Conservation (phyloP, 345 rosid species). For the Aquilaria malaccensis region DNA sequence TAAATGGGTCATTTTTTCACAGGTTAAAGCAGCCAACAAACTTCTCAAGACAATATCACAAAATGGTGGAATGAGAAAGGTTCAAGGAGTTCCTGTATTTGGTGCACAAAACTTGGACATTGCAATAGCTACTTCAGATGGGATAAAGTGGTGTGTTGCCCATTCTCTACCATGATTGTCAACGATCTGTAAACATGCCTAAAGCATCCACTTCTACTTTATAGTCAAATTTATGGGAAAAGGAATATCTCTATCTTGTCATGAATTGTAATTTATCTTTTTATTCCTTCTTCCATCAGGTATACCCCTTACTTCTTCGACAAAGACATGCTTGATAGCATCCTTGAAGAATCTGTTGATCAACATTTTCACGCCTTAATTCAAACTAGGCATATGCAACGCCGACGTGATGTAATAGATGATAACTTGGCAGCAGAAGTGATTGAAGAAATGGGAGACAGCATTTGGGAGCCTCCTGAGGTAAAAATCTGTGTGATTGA, state of each 20-base stretch:
- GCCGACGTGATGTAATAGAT: slow-evolving; percentile 74
- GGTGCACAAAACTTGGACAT: slow-evolving; percentile 90
- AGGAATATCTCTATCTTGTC: background rate
- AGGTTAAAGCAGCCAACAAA: slow-evolving; percentile 94
- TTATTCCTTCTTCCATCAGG: slow-evolving; percentile 37
- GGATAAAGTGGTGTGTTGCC: slow-evolving; percentile 74
- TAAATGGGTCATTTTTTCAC: slow-evolving; percentile 1
- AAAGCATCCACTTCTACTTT: background rate
- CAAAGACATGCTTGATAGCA: slow-evolving; percentile 83
- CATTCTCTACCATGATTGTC: background rate
- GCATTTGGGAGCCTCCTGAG: slow-evolving; percentile 88
- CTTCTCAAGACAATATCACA: slow-evolving; percentile 60
- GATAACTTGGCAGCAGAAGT: slow-evolving; percentile 73
- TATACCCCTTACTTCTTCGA: slow-evolving; percentile 96
- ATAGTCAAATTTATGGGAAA: background rate
- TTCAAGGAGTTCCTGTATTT: slow-evolving; percentile 92
- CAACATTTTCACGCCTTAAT: slow-evolving; percentile 84
- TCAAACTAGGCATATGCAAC: slow-evolving; percentile 83
- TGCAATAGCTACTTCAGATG: slow-evolving; percentile 89
- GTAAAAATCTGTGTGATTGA: slow-evolving; percentile 24
- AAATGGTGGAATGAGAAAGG: slow-evolving; percentile 43
- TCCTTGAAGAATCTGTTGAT: slow-evolving; percentile 93
- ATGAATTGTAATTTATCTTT: slow-evolving; percentile 10
- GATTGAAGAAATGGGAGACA: slow-evolving; percentile 86
- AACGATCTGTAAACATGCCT: background rate